Percentiles rank a stretch among this genome's conserved stretches.
Evolutionary conservation across 2,329 filamentous ascomycete genomes (phyloP).

Genomic region (Ampelomyces quisqualis): DNA sequence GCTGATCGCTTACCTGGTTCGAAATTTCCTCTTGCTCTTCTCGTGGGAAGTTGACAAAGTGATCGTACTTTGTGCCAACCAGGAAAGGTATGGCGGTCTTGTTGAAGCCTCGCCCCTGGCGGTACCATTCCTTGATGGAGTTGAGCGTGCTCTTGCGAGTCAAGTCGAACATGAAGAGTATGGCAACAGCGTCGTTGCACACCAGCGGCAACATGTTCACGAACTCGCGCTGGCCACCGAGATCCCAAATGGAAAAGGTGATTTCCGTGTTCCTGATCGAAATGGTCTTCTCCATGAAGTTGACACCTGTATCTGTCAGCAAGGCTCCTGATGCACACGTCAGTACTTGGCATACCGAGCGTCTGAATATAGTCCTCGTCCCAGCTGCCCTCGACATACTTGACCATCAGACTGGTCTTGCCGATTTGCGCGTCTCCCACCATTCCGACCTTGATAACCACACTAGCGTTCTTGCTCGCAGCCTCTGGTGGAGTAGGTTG

Average conservation of each 20-base stretch:
- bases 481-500: conserved; percentile 40
- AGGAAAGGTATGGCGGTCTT: conserved; percentile 99
- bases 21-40: conserved; percentile 99
- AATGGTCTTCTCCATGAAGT: conserved; percentile 99
- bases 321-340: neutral
- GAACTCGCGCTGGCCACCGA: conserved; percentile 96
- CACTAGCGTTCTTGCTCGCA: conserved; percentile 58
- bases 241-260: conserved; percentile 98
- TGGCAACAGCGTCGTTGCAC: conserved; percentile 97
- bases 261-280: conserved; percentile 99
- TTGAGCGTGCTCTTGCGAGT: conserved; percentile 98
- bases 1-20: conserved; percentile 67
- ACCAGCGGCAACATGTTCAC: conserved; percentile 99
- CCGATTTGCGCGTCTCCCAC: conserved; percentile 98
- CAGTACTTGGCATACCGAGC: conserved; percentile 58
- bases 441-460: conserved; percentile 99
- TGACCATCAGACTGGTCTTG: conserved; percentile 99
- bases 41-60: conserved; percentile 96
- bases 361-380: conserved; percentile 99
- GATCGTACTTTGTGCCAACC: conserved; percentile 97
- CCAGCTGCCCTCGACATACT: conserved; percentile 99
- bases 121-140: conserved; percentile 99
- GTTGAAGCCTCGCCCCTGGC: conserved; percentile 96
- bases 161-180: conserved; percentile 99
- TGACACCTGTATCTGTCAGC: conserved; percentile 66